These are phyloP conservation scores for Tricholomella constricta DNA, from an alignment of 768 basidiomycete genomes.

Conservation along the genomic window DNA sequence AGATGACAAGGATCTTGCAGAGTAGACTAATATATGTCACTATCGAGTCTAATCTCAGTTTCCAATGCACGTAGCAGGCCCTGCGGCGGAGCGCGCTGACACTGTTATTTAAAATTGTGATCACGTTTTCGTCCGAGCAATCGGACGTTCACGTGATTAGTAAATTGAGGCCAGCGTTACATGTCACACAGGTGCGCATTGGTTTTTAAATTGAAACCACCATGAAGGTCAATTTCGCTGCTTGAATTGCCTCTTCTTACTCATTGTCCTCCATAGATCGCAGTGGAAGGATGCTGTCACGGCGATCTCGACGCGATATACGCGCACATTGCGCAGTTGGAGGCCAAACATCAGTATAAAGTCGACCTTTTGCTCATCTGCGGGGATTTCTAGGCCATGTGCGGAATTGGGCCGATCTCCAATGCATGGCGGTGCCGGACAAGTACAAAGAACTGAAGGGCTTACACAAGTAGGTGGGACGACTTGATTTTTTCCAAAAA, in stretches of 20 bases:
- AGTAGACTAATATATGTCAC: too few relatives aligned
- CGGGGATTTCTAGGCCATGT: constrained; percentile 96
- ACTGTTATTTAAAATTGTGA: too few relatives aligned
- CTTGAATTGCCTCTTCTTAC: not conserved
- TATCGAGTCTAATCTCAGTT: too few relatives aligned
- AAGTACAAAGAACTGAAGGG: constrained; percentile 86
- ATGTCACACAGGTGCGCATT: too few relatives aligned
- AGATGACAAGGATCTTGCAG: too few relatives aligned
- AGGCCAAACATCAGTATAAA: constrained; percentile 59
- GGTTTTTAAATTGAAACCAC: too few relatives aligned
- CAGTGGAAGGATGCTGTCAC: constrained; percentile 94
- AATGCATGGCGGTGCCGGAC: constrained; percentile 87
- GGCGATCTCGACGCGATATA: constrained; percentile 92
- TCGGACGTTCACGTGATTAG: too few relatives aligned
- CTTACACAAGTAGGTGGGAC: constrained; percentile 69
- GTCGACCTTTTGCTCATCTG: constrained; percentile 90
- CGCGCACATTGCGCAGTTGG: constrained; percentile 61
- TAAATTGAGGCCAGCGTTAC: too few relatives aligned
- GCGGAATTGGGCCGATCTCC: constrained; percentile 80
- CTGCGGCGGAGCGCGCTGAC: too few relatives aligned
- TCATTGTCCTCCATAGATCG: constrained; percentile 55
- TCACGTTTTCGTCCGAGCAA: too few relatives aligned
- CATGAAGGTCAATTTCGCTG: too few relatives aligned
- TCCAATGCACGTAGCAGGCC: too few relatives aligned
- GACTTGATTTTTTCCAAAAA: constrained; percentile 2